Conservation (phyloP, 1,139 yeast genomes). For the Yamadazyma atmosphaerica region DNA sequence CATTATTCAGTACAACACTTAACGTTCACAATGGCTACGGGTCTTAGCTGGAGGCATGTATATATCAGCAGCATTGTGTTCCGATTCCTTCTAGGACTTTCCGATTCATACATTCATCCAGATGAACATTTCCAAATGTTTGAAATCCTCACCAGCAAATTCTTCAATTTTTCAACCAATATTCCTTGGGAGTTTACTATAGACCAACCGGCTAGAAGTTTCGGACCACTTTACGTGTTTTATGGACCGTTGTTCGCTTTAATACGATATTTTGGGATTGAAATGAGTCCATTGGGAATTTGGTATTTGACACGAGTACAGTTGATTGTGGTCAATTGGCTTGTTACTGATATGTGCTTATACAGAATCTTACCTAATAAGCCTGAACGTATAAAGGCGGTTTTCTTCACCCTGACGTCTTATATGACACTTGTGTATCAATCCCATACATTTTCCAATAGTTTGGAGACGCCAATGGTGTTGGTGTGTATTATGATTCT, state of each 20-base stretch:
- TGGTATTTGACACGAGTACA: conserved; percentile 61
- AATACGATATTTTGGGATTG: conserved; percentile 22
- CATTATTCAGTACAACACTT: not conserved
- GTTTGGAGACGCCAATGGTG: conserved; percentile 74
- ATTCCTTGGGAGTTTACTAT: conserved; percentile 84
- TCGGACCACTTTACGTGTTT: conserved; percentile 62
- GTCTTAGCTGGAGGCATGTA: conserved; percentile 48
- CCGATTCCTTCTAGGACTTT: conserved; percentile 59
- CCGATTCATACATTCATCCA: conserved; percentile 90
- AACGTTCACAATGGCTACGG: conserved; percentile 1
- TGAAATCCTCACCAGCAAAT: conserved; percentile 59
- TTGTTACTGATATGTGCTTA: conserved; percentile 53
- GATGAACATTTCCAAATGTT: conserved; percentile 95
- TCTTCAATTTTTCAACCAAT: conserved; percentile 52
- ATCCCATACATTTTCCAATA: conserved; percentile 85
- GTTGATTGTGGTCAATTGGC: conserved; percentile 58
- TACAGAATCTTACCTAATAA: conserved; percentile 54
- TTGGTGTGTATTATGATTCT: conserved; percentile 54
- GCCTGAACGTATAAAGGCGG: conserved; percentile 63
- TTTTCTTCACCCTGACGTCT: conserved; percentile 70
- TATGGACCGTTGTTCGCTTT: conserved; percentile 67
- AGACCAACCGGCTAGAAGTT: conserved; percentile 67
- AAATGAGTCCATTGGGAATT: conserved; percentile 43
- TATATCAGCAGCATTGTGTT: conserved; percentile 46
- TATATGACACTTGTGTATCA: conserved; percentile 81